A percentile compares a stretch with the other conserved stretches of the same genome.
These are phyloP conservation scores for Cercospora sp. DNA, from an alignment of 2,329 filamentous ascomycete genomes.

Conservation along the genomic window DNA sequence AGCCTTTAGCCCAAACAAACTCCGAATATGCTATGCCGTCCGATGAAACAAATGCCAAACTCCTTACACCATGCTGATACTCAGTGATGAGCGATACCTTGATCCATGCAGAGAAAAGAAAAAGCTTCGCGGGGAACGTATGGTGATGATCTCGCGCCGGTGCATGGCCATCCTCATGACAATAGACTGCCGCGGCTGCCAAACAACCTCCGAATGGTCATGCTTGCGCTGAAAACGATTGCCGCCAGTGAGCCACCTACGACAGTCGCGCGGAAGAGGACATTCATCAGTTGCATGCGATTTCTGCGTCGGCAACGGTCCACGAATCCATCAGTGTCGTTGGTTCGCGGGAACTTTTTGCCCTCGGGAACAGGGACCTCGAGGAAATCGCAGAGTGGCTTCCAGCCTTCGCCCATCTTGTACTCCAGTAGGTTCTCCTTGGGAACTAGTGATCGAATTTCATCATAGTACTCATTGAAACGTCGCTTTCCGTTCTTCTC, in stretches of 20 bases:
- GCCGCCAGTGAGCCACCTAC: slow-evolving; percentile 53
- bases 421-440: slow-evolving; percentile 56
- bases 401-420: slow-evolving; percentile 57
- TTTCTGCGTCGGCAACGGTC: slow-evolving; percentile 56
- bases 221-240: slow-evolving; percentile 39
- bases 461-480: slow-evolving; percentile 59
- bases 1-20: not conserved
- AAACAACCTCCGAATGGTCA: slow-evolving; percentile 41
- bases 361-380: slow-evolving; percentile 53
- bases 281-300: slow-evolving; percentile 58
- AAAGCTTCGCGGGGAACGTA: too few relatives aligned
- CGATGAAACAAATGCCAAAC: not conserved
- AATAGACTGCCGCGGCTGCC: slow-evolving; percentile 28
- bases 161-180: slow-evolving; percentile 7
- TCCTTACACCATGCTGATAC: slow-evolving; percentile 9
- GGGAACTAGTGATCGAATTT: slow-evolving; percentile 52
- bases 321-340: slow-evolving; percentile 58
- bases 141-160: not conserved
- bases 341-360: slow-evolving; percentile 54
- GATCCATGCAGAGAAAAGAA: not conserved
- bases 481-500: slow-evolving; percentile 64
- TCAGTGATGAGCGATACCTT: not conserved
- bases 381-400: slow-evolving; percentile 57
- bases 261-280: slow-evolving; percentile 53
- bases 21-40: not conserved